A percentile compares a stretch with the other conserved stretches of the same genome.
Evolutionary conservation across 768 basidiomycete genomes (phyloP).

Genomic region (Daedaleopsis sinensis): DNA sequence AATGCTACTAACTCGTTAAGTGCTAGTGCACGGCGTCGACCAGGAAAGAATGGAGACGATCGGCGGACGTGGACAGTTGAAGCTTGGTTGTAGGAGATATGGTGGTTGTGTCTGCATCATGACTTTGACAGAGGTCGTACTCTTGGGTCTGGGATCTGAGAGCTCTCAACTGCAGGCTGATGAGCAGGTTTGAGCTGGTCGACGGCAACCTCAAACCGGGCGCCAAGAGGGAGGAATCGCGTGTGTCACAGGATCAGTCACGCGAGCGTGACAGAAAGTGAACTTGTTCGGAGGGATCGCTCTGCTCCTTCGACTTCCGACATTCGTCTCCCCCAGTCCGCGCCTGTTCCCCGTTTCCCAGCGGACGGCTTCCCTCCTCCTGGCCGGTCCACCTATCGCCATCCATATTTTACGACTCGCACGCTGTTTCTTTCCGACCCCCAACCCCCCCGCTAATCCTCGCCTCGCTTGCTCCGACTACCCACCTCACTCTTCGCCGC

Average conservation of each 20-base stretch:
- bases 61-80: background rate
- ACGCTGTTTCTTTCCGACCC: background rate
- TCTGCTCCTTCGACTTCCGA: conserved; percentile 4
- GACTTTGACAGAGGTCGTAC: no score
- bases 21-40: background rate
- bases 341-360: background rate
- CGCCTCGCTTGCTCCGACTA: conserved; percentile 7
- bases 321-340: conserved; percentile 1
- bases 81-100: no score
- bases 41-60: background rate
- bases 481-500: background rate
- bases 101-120: no score
- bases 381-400: conserved; percentile 10
- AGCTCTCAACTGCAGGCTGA: no score
- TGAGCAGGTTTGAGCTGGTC: no score
- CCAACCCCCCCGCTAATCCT: conserved; percentile 8
- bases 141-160: no score
- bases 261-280: conserved; percentile 17
- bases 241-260: conserved; percentile 10
- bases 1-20: background rate
- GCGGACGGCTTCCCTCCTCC: conserved; percentile 8
- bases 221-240: no score
- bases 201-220: no score
- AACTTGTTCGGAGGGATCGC: conserved; percentile 7
- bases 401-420: conserved; percentile 16